phyloP scores from a whole-genome alignment of 805 yeast genomes.

The Candida khao-thaluensis region DNA sequence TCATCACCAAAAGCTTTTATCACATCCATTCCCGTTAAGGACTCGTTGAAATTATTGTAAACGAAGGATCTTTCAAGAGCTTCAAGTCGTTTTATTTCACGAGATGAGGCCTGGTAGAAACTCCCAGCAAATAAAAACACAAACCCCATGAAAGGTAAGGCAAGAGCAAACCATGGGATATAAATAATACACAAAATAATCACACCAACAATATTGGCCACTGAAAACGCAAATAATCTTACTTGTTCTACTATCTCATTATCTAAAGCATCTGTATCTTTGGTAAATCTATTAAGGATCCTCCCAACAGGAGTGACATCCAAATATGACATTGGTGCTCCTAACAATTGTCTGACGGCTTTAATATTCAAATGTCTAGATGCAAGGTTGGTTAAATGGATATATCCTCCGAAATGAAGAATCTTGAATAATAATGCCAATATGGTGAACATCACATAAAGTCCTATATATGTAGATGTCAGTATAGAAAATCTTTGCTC shows the following conservation, averaged over 20 bases:
- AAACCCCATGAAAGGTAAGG: conserved; percentile 30
- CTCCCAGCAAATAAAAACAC: conserved; percentile 28
- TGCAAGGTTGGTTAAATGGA: conserved; percentile 51
- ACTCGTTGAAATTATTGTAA: conserved; percentile 38
- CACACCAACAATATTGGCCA: conserved; percentile 59
- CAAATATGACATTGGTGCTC: conserved; percentile 78
- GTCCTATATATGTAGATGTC: conserved; percentile 66
- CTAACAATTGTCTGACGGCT: conserved; percentile 60
- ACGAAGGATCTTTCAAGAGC: conserved; percentile 40
- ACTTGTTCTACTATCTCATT: conserved; percentile 73
- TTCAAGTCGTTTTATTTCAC: conserved; percentile 41
- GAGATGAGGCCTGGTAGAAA: conserved; percentile 37
- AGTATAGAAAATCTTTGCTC: conserved; percentile 48
- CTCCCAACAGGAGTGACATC: conserved; percentile 89
- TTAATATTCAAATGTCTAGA: conserved; percentile 54
- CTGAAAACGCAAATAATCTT: conserved; percentile 56
- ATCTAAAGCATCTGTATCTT: conserved; percentile 82
- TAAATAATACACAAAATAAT: conserved; percentile 35
- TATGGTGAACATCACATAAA: conserved; percentile 61
- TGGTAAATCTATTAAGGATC: conserved; percentile 80
- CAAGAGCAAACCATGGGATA: conserved; percentile 41
- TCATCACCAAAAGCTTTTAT: conserved; percentile 33
- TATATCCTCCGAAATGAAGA: conserved; percentile 45
- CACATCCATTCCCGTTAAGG: conserved; percentile 36
- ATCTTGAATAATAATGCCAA: conserved; percentile 47